These are phyloP conservation scores for Staphylotrichum tortipilum DNA, from an alignment of 495 filamentous ascomycete species.

Conservation along the genomic window DNA sequence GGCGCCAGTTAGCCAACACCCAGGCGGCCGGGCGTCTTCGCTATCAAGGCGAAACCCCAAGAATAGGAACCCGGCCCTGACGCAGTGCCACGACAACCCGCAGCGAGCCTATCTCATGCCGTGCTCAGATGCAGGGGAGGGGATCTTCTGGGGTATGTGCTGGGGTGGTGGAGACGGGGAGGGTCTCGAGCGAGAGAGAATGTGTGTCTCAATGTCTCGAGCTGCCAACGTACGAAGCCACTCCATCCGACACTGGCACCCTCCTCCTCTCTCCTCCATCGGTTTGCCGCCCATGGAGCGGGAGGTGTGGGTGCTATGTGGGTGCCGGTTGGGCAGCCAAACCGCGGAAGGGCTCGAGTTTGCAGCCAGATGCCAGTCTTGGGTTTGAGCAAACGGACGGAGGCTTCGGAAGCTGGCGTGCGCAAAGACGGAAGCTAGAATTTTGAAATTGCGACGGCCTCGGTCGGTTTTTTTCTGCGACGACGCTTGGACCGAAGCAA, in stretches of 20 bases:
- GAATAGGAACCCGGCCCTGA: constrained; percentile 22
- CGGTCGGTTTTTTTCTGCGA: neutral
- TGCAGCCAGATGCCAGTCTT: neutral
- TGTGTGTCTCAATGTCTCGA: constrained; percentile 9
- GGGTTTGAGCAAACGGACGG: neutral
- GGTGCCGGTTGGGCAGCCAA: neutral
- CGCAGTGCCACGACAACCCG: constrained; percentile 27
- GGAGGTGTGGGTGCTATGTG: no score
- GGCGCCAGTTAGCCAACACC: constrained; percentile 20
- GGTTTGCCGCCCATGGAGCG: no score
- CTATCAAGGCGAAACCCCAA: constrained; percentile 20
- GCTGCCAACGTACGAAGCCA: constrained; percentile 8
- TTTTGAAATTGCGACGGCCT: no score
- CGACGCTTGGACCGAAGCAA: neutral
- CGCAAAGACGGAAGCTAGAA: neutral
- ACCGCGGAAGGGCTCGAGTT: neutral
- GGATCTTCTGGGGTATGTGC: constrained; percentile 20
- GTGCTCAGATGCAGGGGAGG: constrained; percentile 15
- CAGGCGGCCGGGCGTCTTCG: constrained; percentile 6
- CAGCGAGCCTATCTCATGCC: constrained; percentile 6
- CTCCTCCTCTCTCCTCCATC: no score
- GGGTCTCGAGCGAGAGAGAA: constrained; percentile 13
- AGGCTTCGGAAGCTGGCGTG: neutral
- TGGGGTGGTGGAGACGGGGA: neutral
- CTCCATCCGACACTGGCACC: no score